Evolutionary conservation across 176 grass and related monocot species (phyloP).

Genomic region (Aegilops bicornis): DNA sequence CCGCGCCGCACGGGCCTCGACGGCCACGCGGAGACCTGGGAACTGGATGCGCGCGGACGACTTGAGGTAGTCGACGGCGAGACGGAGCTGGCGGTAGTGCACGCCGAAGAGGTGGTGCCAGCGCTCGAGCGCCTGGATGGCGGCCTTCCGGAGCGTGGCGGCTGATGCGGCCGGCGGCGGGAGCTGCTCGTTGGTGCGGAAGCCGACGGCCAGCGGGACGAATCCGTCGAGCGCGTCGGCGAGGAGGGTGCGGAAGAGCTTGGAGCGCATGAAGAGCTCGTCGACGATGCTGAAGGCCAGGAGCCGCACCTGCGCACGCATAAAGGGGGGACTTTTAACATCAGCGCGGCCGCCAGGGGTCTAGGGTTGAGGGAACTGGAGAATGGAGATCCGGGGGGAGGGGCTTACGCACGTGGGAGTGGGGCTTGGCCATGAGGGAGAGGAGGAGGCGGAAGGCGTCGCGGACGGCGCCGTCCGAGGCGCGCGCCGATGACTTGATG

Average conservation of each 20-base stretch:
- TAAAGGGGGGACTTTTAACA: not conserved
- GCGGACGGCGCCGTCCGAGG: constrained; percentile 53
- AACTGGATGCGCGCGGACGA: constrained; percentile 19
- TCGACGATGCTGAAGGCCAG: constrained; percentile 71
- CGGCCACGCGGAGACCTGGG: not conserved
- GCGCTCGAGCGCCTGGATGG: constrained; percentile 77
- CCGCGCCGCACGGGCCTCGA: no score
- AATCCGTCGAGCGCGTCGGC: constrained; percentile 61
- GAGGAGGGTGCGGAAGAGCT: constrained; percentile 73
- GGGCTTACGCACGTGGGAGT: constrained; percentile 60
- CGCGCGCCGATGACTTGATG: constrained; percentile 72
- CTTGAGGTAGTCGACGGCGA: constrained; percentile 85
- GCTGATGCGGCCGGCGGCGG: constrained; percentile 62
- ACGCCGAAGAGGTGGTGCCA: constrained; percentile 75
- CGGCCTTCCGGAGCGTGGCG: constrained; percentile 57
- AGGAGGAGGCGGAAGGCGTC: constrained; percentile 58
- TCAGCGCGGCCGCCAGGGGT: not conserved
- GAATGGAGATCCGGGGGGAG: not conserved
- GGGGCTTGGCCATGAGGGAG: constrained; percentile 73
- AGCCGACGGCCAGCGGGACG: constrained; percentile 76
- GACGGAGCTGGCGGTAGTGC: constrained; percentile 77
- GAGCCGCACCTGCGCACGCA: constrained; percentile 59
- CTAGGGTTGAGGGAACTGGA: constrained; percentile 30
- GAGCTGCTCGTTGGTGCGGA: constrained; percentile 58
- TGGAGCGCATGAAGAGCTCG: constrained; percentile 92